These are phyloP conservation scores for Cyclotella baltica DNA, from an alignment of 108 stramenopile species.

Conservation along the genomic window DNA sequence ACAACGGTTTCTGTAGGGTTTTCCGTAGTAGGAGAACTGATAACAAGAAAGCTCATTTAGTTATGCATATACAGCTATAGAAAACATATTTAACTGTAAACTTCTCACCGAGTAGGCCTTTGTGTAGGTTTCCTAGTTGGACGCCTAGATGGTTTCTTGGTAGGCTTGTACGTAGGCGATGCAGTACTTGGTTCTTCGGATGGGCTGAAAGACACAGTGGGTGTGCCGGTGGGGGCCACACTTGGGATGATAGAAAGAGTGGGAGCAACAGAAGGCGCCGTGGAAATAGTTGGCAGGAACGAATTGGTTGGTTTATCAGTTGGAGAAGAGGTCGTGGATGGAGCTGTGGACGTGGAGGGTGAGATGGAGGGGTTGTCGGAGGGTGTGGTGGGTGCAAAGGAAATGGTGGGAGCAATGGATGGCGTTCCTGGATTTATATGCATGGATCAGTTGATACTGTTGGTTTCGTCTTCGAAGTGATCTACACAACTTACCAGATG, in stretches of 20 bases:
- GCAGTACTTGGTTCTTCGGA: neutral
- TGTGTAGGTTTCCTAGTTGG: slow-evolving; percentile 1
- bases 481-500: neutral
- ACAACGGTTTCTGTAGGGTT: neutral
- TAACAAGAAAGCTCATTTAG: neutral
- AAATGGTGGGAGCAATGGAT: slow-evolving; percentile 1
- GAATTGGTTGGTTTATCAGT: slow-evolving; percentile 7
- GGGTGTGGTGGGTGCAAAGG: slow-evolving; percentile 10
- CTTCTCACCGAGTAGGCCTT: neutral
- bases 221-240: neutral
- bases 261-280: neutral
- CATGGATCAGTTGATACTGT: neutral
- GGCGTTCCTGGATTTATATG: neutral
- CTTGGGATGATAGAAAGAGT: neutral
- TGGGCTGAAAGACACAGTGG: slow-evolving; percentile 24
- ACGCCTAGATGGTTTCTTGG: neutral
- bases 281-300: neutral
- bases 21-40: neutral
- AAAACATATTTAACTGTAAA: neutral
- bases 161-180: slow-evolving; percentile 10
- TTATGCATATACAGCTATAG: neutral
- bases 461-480: neutral
- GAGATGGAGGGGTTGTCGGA: slow-evolving; percentile 2
- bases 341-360: neutral
- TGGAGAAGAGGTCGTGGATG: neutral